Base-by-base conservation (phyloP, 805 yeast species). In the Myxozyma nipponensis region DNA sequence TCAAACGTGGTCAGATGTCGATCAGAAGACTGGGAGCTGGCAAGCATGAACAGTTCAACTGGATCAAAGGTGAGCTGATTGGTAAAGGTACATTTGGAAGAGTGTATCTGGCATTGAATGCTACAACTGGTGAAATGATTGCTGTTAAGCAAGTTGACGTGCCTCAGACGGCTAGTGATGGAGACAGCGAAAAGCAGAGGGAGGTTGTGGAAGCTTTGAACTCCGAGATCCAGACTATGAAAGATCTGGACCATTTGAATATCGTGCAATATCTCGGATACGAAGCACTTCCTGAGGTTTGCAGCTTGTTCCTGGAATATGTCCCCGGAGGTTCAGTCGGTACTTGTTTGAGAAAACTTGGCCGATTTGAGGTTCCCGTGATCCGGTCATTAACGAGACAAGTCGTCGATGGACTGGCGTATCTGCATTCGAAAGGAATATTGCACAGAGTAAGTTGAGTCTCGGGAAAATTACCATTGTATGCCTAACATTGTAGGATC, bases 241-340 rank as follows among this genome's bases (percentile, higher is more conserved):
- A 91, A 66, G 95, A 93, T 65, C 73, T 93, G 46, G 96, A 93
- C 63, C 99, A 93, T 69, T 71, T 84, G 30, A 93, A 93, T 64
- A 90, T 93, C 59, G 98, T 93, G 2, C 98, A 95, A 65, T 93
- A 95, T 63, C 73, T 93, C 34, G 99, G 99, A 0, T 93, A 88
- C 68, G 98, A 93, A 65, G 81, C 82, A 54, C 75, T 75, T 42
- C 81, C 78, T 39, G 78, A 78, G 49, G 83, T 84, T 2, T 87
- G 89, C 71, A 88, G 91, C 65, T 72, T 93, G 56, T 93, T 93
- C 64, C 68, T 93, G 49, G 99, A 93, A 66, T 93, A 93, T 66
- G 98, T 93, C 54, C 95, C 97, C 9, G 99, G 99, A 48, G 99
- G 98, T 0, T 86, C 96, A 1, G 89, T 93, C 34, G 95, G 96